Conservation (phyloP, 73 alveolate species). For the Tetrahymena malaccensis region DNA sequence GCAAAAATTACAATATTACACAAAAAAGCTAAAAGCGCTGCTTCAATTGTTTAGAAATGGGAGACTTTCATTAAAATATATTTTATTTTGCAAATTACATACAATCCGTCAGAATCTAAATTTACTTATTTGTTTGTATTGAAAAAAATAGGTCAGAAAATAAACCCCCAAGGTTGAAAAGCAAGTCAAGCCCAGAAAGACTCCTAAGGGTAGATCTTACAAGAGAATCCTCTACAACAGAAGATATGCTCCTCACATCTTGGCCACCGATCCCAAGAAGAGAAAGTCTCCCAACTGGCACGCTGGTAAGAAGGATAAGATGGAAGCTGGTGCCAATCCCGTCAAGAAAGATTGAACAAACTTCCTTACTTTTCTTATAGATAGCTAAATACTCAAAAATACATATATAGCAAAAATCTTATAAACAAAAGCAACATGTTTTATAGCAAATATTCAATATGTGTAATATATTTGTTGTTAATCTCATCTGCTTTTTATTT, state of each 20-base stretch:
- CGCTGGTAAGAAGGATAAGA: constrained; percentile 42
- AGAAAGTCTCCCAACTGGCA: constrained; percentile 46
- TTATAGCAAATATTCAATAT: neutral
- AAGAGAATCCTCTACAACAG: constrained; percentile 88
- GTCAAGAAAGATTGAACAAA: neutral
- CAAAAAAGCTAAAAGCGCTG: neutral
- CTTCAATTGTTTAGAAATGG: neutral
- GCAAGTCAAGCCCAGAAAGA: constrained; percentile 81
- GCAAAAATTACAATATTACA: neutral
- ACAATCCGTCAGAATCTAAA: neutral
- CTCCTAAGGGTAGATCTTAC: constrained; percentile 91
- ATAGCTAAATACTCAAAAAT: neutral
- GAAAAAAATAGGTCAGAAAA: constrained; percentile 21
- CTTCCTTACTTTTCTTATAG: neutral
- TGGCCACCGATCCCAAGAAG: constrained; percentile 12
- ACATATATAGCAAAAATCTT: neutral
- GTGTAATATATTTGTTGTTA: neutral
- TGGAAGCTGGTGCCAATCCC: constrained; percentile 18
- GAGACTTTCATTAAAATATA: neutral
- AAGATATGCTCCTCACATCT: constrained; percentile 48
- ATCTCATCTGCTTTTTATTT: neutral
- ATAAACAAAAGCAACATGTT: neutral
- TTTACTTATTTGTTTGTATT: neutral
- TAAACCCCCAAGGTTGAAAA: constrained; percentile 60
- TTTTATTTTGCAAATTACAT: neutral